Percentiles rank a stretch among this genome's conserved stretches.
Evolutionary conservation across 805 yeast genomes (phyloP).

Genomic region (Lachancea fermentati): DNA sequence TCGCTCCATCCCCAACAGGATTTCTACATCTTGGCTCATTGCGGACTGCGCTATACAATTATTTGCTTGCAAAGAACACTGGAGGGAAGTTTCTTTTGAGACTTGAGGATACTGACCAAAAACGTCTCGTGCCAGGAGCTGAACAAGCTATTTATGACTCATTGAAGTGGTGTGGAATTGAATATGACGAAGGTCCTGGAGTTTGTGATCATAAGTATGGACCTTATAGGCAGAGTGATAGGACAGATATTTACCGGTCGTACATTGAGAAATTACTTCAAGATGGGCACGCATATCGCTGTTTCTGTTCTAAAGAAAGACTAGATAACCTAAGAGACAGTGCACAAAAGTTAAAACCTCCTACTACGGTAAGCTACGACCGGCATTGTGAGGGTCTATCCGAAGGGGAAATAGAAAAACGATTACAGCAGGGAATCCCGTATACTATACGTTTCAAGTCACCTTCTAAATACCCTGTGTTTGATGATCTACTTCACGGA

Average conservation of each 20-base stretch:
- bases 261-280: conserved; percentile 54
- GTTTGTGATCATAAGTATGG: conserved; percentile 37
- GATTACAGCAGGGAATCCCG: conserved; percentile 33
- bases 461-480: conserved; percentile 62
- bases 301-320: conserved; percentile 81
- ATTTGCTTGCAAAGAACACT: conserved; percentile 69
- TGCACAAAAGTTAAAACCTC: conserved; percentile 73
- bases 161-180: conserved; percentile 69
- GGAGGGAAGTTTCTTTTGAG: conserved; percentile 77
- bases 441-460: conserved; percentile 70
- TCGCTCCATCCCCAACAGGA: conserved; percentile 99
- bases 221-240: conserved; percentile 82
- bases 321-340: conserved; percentile 60
- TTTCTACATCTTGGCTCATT: conserved; percentile 88
- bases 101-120: conserved; percentile 90
- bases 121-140: conserved; percentile 72
- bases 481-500: conserved; percentile 78
- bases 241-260: conserved; percentile 58
- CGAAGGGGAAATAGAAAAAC: conserved; percentile 36
- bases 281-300: conserved; percentile 73
- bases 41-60: conserved; percentile 90
- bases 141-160: conserved; percentile 73
- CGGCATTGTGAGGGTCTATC: conserved; percentile 59
- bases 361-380: conserved; percentile 89
- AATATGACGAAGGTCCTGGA: conserved; percentile 80